Evolutionary conservation across 106 monocot genomes (phyloP), one percentile per base, ranked within the genome.

Genomic region (Alisma plantagoaquatica): DNA sequence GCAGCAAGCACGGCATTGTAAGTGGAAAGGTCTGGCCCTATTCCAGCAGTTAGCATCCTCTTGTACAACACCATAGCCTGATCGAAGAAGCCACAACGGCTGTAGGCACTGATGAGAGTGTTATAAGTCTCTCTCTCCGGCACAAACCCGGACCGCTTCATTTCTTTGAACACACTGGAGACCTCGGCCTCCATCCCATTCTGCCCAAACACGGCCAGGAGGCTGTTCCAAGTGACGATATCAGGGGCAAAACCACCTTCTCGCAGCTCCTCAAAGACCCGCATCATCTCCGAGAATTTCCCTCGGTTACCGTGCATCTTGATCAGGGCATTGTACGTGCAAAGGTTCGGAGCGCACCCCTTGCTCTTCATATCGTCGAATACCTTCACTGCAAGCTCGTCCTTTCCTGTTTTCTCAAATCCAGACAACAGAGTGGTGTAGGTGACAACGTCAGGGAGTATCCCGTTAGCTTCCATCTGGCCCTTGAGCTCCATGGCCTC

Each of bases 51-150:
- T 30, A 98, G 49, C 98, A 98, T 90, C n/a, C 78, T 76, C 62
- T 77, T 73, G 58, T 98, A 98, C 33, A 98, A 75, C 26, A 74
- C 76, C 86, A 98, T 98, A 25, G 98, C 85, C 45, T 82, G 82
- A 46, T 76, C 75, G 26, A 90, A 63, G 2, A 66, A 77, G 5
- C 98, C 98, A 59, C 85, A 98, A 16, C 98, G 85, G 35, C 98
- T 98, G 56, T 86, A 98, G 35, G 98, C 84, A 70, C 80, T 70
- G 47, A 98, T 98, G 56, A 98, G 51, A 4, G 98, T 82, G 72
- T 90, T 90, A 54, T 82, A 98, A 16, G 98, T 98, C 11, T 90
- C 82, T 49, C 98, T 85, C 65, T 90, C 90, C 3, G 98, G 98
- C 23, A 98, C 69, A 72, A 79, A 98, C 4, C 98, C 98, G 9